These are phyloP conservation scores for Diaporthe sp. DNA, from an alignment of 2,329 filamentous ascomycete genomes.

Conservation along the genomic window DNA sequence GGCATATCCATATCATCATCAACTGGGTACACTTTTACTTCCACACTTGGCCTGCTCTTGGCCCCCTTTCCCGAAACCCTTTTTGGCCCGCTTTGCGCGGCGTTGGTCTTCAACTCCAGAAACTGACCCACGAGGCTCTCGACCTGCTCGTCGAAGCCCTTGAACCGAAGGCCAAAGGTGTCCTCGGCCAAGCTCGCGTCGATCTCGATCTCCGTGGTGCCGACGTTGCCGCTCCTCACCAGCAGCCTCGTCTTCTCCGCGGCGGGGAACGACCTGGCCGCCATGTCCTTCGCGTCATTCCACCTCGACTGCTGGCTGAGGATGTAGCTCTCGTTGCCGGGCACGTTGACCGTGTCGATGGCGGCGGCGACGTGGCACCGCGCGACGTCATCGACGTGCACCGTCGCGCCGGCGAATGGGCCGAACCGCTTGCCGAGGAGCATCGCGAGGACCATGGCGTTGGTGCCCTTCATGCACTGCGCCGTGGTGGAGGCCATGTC, in stretches of 20 bases:
- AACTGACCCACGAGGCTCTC: slow-evolving; percentile 48
- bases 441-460: slow-evolving; percentile 52
- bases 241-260: slow-evolving; percentile 48
- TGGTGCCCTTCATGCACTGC: slow-evolving; percentile 52
- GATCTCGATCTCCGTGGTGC: slow-evolving; percentile 47
- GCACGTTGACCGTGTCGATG: slow-evolving; percentile 45
- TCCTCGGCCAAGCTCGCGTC: slow-evolving; percentile 48
- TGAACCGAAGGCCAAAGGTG: slow-evolving; percentile 48
- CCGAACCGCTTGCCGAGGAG: slow-evolving; percentile 50
- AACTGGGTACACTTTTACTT: background rate
- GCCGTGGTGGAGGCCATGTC: slow-evolving; percentile 48
- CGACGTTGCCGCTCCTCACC: slow-evolving; percentile 44
- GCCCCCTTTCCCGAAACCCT: background rate
- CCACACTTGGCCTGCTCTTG: background rate
- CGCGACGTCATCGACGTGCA: slow-evolving; percentile 57
- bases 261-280: slow-evolving; percentile 48
- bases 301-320: slow-evolving; percentile 51
- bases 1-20: background rate
- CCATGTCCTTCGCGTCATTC: slow-evolving; percentile 57
- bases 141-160: slow-evolving; percentile 49
- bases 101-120: slow-evolving; percentile 45
- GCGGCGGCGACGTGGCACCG: slow-evolving; percentile 55
- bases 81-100: background rate
- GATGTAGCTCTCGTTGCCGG: slow-evolving; percentile 52
- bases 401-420: slow-evolving; percentile 49